Evolutionary conservation across 2,329 filamentous ascomycete genomes (phyloP), one percentile per base, ranked within the genome.

Genomic region (Aureobasidium sp.): DNA sequence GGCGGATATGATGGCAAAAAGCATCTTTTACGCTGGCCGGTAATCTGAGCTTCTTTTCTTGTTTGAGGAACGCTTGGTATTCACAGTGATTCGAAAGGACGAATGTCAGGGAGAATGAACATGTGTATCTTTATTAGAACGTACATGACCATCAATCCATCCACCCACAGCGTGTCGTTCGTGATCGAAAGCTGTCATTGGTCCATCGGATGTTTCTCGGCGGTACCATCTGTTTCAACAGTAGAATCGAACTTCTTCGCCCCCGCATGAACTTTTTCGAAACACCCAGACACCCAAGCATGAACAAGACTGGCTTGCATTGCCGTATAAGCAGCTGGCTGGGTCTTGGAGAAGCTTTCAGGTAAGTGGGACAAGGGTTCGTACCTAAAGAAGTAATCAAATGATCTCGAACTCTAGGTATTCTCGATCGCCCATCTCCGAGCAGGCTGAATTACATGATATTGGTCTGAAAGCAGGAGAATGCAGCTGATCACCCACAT

Each of bases 201-300:
- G 44, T 10, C 10, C 21, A 16, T 29, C 45, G 45, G 45, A 38
- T 38, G 32, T 34, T 37, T 30, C 7, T 49, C 45, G 45, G 45
- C 16, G 22, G 34, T 14, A 24, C 22, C 22, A 29, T 21, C 17
- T 38, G 45, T 49, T 49, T 49, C 45, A 49, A 8, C 32, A 29
- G 34, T 16, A n/a, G 42, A 47, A 25, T 29, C 30, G 30, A 47
- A 11, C 42, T 4, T 22, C 25, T 35, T 19, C 14, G n/a, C 2
- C 27, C 35, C 35, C 17, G 41, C 41, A 44, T 27, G 7, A 22
- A 21, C 27, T 7, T n/a, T n/a, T n/a, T n/a, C 16, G 17, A n/a
- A n/a, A 14, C n/a, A 21, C 17, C 10, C 29, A 19, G 8, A 30
- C 6, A n/a, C 3, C 16, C 25, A 30, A 22, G 27, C 30, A 27